phyloP scores from a whole-genome alignment of 139 green algal species.

The Trebouxia sp. region DNA sequence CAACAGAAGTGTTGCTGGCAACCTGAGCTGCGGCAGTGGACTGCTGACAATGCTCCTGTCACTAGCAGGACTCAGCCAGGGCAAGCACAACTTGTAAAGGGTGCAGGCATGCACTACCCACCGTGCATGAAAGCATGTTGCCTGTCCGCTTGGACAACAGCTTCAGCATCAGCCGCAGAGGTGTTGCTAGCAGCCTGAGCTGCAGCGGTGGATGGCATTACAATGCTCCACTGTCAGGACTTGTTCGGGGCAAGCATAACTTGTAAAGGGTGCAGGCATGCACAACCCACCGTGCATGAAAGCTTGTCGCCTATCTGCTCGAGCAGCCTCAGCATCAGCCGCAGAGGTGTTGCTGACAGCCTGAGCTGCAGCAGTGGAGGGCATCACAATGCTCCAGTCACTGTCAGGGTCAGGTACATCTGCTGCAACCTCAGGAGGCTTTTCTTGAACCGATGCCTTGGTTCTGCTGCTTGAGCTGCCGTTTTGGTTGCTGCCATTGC shows the following conservation, averaged over 20 bases:
- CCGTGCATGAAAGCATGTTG: too few species aligned
- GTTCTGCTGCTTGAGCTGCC: neutral
- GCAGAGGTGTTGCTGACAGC: neutral
- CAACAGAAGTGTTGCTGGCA: neutral
- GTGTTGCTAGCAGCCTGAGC: neutral
- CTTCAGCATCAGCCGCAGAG: neutral
- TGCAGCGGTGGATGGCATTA: too few species aligned
- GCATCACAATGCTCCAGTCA: conserved; percentile 20
- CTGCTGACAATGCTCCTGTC: too few species aligned
- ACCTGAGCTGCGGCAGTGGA: too few species aligned
- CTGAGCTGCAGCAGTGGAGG: neutral
- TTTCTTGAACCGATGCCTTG: neutral
- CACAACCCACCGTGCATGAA: too few species aligned
- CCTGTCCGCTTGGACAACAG: neutral
- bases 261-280: neutral
- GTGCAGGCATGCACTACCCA: neutral
- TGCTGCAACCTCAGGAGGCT: conserved; percentile 6
- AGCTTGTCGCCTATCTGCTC: neutral
- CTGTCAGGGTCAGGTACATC: neutral
- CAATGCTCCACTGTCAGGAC: too few species aligned
- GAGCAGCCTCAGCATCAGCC: neutral
- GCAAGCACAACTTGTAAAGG: too few species aligned
- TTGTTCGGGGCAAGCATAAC: too few species aligned
- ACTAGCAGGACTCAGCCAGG: too few species aligned
- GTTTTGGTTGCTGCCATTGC: too few species aligned